Evolutionary conservation across 192 early-diverging fungal genomes (phyloP), one percentile per base, ranked within the genome.

Genomic region (Rhizophagus sp.): DNA sequence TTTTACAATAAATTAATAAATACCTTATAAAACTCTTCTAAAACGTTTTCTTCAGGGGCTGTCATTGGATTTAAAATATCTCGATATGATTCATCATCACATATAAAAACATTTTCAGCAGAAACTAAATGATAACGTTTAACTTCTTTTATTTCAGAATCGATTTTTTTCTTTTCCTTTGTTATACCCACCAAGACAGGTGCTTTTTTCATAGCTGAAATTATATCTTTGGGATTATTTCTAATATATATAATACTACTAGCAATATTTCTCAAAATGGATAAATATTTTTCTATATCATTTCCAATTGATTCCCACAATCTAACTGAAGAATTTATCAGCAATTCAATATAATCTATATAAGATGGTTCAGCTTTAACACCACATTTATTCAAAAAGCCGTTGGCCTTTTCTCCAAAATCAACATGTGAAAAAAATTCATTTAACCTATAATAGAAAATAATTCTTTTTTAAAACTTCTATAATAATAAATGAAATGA

Each of bases 311-410:
- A 85, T 34, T 88, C 86, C 79, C 92, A 85, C 82, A 94, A 92
- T 34, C 85, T 44, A 1, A 82, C 67, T 9, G 93, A 91, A 1
- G 87, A 82, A 4, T 87, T 86, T 0, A 94, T 87, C 11, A 97
- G 81, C 63, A 89, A 84, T 12, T 86, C 80, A 0, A 93, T 88
- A n/a, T 96, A 75, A 64, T 97, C 95, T 17, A 88, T 61, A 1
- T 92, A 89, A 0, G 92, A 89, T 0, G 96, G 96, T 67, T 94
- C 92, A 44, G 92, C 90, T 75, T 91, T 92, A 15, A 96, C 94
- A 69, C 96, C 96, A 79, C 96, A 97, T 2, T 88, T 87, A 47
- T 90, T 87, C 64, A 97, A 82, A 76, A 97, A 97, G 2, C 85
- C 80, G 79, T 96, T 93, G 10, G 93, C 95, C 0, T 82, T 41